These are phyloP conservation scores for Suhomyces bokatorum DNA, from an alignment of 1,139 yeast genomes.

Conservation along the genomic window DNA sequence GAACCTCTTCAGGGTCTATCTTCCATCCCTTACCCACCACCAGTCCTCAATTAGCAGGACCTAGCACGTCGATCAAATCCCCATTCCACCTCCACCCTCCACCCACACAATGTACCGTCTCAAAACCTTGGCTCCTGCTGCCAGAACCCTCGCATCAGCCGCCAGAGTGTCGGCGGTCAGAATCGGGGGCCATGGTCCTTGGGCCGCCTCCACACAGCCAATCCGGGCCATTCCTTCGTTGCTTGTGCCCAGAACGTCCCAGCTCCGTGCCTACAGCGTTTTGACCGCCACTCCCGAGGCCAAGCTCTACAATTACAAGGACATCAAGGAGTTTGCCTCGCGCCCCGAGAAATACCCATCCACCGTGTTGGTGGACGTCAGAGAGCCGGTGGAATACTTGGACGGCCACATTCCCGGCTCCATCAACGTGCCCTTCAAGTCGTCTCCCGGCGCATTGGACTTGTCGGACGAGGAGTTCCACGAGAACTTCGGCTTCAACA, in stretches of 20 bases:
- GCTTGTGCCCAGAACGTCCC: slow-evolving; percentile 7
- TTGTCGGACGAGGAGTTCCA: slow-evolving; percentile 76
- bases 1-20: slow-evolving; percentile 5
- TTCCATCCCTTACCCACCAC: not conserved
- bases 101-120: slow-evolving; percentile 7
- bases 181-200: not conserved
- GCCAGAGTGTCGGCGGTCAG: slow-evolving; percentile 9
- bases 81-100: not conserved
- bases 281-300: slow-evolving; percentile 39
- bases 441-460: slow-evolving; percentile 92
- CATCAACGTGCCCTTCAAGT: slow-evolving; percentile 83
- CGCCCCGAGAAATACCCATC: slow-evolving; percentile 39
- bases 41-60: not conserved
- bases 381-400: slow-evolving; percentile 83
- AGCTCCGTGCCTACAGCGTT: slow-evolving; percentile 16
- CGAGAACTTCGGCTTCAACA: slow-evolving; percentile 78
- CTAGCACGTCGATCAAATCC: not conserved
- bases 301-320: slow-evolving; percentile 55
- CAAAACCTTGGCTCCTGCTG: slow-evolving; percentile 8
- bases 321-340: slow-evolving; percentile 49
- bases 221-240: slow-evolving; percentile 3
- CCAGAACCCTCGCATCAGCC: slow-evolving; percentile 7
- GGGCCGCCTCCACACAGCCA: not conserved
- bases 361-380: slow-evolving; percentile 74
- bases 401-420: slow-evolving; percentile 81